A percentile compares a stretch with the other conserved stretches of the same genome.
Evolutionary conservation across 2,329 filamentous ascomycete species (phyloP).

Genomic region (Fusarium pilosicola): DNA sequence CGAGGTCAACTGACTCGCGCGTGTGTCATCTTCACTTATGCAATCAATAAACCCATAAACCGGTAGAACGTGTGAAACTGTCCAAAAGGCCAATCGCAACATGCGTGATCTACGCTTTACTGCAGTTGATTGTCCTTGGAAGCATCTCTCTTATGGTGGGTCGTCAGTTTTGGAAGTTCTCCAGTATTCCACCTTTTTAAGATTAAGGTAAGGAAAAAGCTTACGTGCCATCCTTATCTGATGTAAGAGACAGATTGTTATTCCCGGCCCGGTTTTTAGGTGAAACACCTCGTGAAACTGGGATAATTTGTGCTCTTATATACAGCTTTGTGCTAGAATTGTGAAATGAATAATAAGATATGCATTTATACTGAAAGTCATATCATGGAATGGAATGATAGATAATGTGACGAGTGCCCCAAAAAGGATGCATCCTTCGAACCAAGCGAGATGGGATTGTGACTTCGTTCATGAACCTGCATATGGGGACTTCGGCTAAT

Average conservation of each 20-base stretch:
- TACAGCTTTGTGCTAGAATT: accelerated
- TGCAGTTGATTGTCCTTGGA: neutral
- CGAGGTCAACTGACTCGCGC: neutral
- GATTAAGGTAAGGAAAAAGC: neutral
- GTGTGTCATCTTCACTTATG: neutral
- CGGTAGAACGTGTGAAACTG: neutral
- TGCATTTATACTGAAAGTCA: too few species aligned
- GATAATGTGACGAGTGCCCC: neutral
- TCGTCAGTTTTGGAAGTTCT: neutral
- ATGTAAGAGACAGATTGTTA: neutral
- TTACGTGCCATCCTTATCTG: neutral
- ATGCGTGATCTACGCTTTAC: too few species aligned
- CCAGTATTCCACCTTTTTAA: neutral
- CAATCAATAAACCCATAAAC: too few species aligned
- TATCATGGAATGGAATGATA: neutral
- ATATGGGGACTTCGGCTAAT: neutral
- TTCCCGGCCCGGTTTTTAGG: neutral
- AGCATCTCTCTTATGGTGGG: neutral
- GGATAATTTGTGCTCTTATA: neutral
- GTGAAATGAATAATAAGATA: accelerated
- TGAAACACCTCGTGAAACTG: neutral
- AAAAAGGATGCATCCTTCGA: neutral
- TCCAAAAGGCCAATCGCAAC: neutral
- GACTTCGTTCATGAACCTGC: neutral
- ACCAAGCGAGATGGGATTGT: neutral